Evolutionary conservation across 306 rosid genomes (phyloP), one percentile per base, ranked within the genome.

Genomic region (Herpetospermum pedunculosum): DNA sequence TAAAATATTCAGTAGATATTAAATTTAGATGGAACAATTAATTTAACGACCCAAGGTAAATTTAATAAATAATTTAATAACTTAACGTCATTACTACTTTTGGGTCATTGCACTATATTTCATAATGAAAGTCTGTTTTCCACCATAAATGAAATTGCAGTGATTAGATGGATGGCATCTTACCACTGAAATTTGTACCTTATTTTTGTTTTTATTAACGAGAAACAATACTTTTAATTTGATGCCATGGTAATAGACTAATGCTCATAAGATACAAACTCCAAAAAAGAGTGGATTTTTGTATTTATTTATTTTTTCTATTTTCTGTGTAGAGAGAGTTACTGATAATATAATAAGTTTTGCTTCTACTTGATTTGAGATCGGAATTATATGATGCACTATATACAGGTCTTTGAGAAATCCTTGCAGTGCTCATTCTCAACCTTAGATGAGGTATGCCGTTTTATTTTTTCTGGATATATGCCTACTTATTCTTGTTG

Each of bases 321-420:
- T 60, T 68, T 68, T 68, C 25, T 3, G 26, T 43, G 5, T 41
- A n/a, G n/a, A n/a, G n/a, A n/a, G n/a, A n/a, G n/a, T n/a, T n/a
- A 43, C 14, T 13, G 53, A 67, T 43, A 4, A 12, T 44, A 14
- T 44, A 41, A 6, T 40, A 38, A 38, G 4, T 41, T 69, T 8
- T 25, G 43, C 37, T 68, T 14, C 38, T 41, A 25, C 15, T 6
- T 7, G 49, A 69, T 48, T 69, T 25, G 38, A 41, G 12, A 69
- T 69, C 32, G 6, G 34, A 69, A 21, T 60, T 4, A 32, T 32
- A 4, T 54, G 34, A 23, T 70, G 58, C 69, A 69, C 28, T 60
- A 38, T n/a, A n/a, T 63, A 64, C 90, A 91, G 97, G 92, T 91
- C 38, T 91, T 88, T 83, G 94, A 77, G 83, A 88, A 85, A 80